Conservation (phyloP, 805 yeast genomes). For the Kuraishia ogatae region DNA sequence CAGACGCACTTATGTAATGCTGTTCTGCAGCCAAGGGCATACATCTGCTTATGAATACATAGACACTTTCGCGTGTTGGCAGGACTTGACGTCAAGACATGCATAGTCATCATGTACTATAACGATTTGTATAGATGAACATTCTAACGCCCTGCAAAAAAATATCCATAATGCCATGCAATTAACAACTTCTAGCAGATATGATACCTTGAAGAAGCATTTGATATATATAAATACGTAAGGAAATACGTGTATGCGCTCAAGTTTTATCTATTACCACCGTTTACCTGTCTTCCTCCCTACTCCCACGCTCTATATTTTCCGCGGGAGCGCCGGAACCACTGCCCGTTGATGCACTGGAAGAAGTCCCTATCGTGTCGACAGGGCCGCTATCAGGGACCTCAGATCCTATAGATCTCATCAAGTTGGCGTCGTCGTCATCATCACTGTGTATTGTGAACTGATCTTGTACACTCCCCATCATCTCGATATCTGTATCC, state of each 20-base stretch:
- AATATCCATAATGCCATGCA: background rate
- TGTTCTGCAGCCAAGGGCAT: background rate
- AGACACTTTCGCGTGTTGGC: background rate
- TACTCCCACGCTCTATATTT: background rate
- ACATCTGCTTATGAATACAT: background rate
- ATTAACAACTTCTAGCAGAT: background rate
- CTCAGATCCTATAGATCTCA: background rate
- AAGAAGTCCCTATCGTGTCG: background rate
- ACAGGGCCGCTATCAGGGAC: background rate
- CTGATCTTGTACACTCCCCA: slow-evolving; percentile 27
- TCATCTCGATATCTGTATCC: slow-evolving; percentile 31
- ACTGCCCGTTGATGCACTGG: background rate
- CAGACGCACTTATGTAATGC: background rate
- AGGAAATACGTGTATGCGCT: background rate
- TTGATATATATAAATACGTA: too few relatives aligned
- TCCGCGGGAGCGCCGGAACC: background rate
- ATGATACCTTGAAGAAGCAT: background rate
- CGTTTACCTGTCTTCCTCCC: background rate
- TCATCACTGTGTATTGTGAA: slow-evolving; percentile 44
- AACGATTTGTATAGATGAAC: background rate
- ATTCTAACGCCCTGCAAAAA: too few relatives aligned
- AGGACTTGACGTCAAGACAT: background rate
- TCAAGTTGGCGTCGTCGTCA: slow-evolving; percentile 17
- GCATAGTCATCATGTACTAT: background rate
- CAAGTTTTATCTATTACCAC: background rate